Conservation (phyloP, 305 asterid species). For the Ilex paraguariensis region DNA sequence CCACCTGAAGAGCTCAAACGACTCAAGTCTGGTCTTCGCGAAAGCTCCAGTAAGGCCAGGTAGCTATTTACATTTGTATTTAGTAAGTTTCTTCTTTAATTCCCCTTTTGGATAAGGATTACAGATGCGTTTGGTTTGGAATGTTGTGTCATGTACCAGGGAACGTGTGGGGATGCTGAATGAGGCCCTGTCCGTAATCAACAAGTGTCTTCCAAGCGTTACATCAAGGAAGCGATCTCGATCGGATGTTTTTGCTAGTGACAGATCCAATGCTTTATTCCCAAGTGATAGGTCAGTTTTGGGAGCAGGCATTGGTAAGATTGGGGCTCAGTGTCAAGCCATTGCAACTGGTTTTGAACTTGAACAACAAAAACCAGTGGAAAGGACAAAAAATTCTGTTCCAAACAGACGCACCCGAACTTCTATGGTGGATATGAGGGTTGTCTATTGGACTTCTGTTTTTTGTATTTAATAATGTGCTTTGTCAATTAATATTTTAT, state of each 20-base stretch:
- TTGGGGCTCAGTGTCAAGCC: slow-evolving; percentile 59
- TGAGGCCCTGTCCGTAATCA: slow-evolving; percentile 75
- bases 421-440: slow-evolving; percentile 35
- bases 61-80: slow-evolving; percentile 24
- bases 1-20: slow-evolving; percentile 77
- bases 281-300: slow-evolving; percentile 59
- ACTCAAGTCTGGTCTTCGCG: slow-evolving; percentile 67
- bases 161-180: slow-evolving; percentile 83
- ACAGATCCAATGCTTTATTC: slow-evolving; percentile 51
- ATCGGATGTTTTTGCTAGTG: slow-evolving; percentile 62
- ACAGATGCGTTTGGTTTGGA: slow-evolving; percentile 14
- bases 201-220: slow-evolving; percentile 76
- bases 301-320: slow-evolving; percentile 48
- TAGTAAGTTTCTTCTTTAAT: slow-evolving; percentile 4
- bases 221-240: slow-evolving; percentile 91
- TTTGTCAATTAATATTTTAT: no score
- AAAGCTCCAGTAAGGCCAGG: slow-evolving; percentile 82
- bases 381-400: slow-evolving; percentile 49
- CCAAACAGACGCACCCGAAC: slow-evolving; percentile 96
- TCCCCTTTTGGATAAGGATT: slow-evolving; percentile 6
- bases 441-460: not conserved
- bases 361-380: slow-evolving; percentile 72
- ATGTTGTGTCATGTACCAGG: slow-evolving; percentile 45
- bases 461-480: no score
- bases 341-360: slow-evolving; percentile 54